Conservation (phyloP, 305 asterid genomes). For the Rubia balearica region DNA sequence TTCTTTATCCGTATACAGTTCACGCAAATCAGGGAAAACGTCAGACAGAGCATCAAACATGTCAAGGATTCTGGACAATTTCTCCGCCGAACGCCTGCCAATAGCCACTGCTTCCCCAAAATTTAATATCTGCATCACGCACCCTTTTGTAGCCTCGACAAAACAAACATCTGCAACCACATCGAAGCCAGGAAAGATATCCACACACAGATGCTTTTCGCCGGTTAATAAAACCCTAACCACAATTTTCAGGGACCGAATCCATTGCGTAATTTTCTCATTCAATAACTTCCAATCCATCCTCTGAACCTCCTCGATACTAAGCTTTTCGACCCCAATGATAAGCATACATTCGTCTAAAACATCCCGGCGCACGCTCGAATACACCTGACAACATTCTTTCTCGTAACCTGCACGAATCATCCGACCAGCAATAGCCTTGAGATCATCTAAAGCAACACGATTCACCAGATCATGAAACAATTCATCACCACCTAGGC, state of each 20-base stretch:
- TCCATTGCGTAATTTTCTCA: slow-evolving; percentile 92
- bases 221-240: slow-evolving; percentile 55
- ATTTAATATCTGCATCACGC: slow-evolving; percentile 88
- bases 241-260: slow-evolving; percentile 64
- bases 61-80: slow-evolving; percentile 75
- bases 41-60: slow-evolving; percentile 76
- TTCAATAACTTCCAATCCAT: slow-evolving; percentile 66
- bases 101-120: slow-evolving; percentile 94
- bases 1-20: slow-evolving; percentile 57
- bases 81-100: slow-evolving; percentile 76
- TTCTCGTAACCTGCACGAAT: slow-evolving; percentile 81
- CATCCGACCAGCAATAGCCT: slow-evolving; percentile 84
- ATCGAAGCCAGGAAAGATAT: slow-evolving; percentile 59
- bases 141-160: slow-evolving; percentile 79
- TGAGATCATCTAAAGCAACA: slow-evolving; percentile 55
- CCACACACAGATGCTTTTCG: slow-evolving; percentile 73
- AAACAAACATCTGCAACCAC: slow-evolving; percentile 77
- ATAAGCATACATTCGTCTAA: slow-evolving; percentile 70
- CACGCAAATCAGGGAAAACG: slow-evolving; percentile 55
- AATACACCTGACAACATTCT: slow-evolving; percentile 89
- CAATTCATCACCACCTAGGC: slow-evolving; percentile 61
- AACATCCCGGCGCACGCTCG: slow-evolving; percentile 72
- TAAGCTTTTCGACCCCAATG: slow-evolving; percentile 75
- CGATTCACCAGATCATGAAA: slow-evolving; percentile 59
- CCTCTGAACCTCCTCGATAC: slow-evolving; percentile 96